phyloP scores from a whole-genome alignment of 139 green algal genomes.

The Chlamydomonas sp. region DNA sequence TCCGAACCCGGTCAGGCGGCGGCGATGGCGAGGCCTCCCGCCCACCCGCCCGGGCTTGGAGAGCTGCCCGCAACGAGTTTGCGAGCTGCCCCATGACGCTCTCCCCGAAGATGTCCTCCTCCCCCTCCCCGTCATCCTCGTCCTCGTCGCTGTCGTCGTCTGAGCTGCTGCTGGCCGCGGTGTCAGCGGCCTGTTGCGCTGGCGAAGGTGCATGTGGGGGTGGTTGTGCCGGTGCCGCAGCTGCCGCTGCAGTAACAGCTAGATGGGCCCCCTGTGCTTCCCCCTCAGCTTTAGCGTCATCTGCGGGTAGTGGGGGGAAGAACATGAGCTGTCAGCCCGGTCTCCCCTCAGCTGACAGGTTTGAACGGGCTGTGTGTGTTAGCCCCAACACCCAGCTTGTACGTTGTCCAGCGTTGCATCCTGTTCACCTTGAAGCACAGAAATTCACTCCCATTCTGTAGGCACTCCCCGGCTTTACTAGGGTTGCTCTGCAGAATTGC shows the following conservation, averaged over 20 bases:
- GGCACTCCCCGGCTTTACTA: too few species aligned
- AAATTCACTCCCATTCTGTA: too few species aligned
- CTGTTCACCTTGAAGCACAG: not conserved
- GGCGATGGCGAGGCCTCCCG: not conserved
- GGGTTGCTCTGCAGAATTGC: too few species aligned
- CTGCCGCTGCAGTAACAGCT: too few species aligned
- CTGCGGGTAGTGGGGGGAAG: too few species aligned
- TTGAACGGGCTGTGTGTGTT: too few species aligned
- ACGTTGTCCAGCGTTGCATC: too few species aligned
- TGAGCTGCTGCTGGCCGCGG: not conserved
- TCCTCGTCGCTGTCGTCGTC: not conserved
- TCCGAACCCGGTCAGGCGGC: not conserved
- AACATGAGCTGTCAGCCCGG: too few species aligned
- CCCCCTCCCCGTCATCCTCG: not conserved
- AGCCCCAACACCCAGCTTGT: too few species aligned
- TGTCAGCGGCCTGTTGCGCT: not conserved
- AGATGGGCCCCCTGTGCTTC: too few species aligned
- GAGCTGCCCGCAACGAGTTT: not conserved
- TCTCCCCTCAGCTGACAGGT: too few species aligned
- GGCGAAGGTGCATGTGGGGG: not conserved
- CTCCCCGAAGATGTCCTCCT: not conserved
- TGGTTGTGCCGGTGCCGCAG: not conserved
- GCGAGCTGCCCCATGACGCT: constrained; percentile 22
- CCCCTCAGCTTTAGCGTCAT: too few species aligned
- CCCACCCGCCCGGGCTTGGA: not conserved